Evolutionary conservation across 164 flowering plant genomes (phyloP).

Genomic region (Magnolia kwangsiensis): DNA sequence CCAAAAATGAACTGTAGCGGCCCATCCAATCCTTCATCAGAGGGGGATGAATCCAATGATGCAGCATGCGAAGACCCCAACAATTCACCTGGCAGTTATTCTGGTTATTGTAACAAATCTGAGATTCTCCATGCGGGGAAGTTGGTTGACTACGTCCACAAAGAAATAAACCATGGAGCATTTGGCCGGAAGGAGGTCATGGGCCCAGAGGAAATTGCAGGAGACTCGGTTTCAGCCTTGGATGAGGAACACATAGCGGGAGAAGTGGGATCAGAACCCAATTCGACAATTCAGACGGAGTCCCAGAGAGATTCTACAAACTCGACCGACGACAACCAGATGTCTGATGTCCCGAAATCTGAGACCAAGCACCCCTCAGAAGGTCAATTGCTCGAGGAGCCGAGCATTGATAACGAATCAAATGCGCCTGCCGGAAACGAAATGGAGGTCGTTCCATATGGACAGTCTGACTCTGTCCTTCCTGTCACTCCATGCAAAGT

Average conservation of each 20-base stretch:
- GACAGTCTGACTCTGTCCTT: conserved; percentile 38
- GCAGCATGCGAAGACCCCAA: conserved; percentile 31
- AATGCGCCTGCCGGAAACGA: conserved; percentile 32
- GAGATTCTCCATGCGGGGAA: conserved; percentile 20
- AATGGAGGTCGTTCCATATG: conserved; percentile 40
- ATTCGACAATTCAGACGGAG: conserved; percentile 8
- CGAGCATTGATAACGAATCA: conserved; percentile 40
- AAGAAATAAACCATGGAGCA: conserved; percentile 1
- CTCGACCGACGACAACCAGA: conserved; percentile 13
- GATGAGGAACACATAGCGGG: conserved; percentile 33
- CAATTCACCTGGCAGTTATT: conserved; percentile 28
- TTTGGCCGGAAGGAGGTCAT: neutral
- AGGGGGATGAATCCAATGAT: conserved; percentile 81
- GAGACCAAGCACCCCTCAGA: conserved; percentile 28
- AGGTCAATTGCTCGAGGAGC: conserved; percentile 30
- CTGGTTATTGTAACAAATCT: conserved; percentile 15
- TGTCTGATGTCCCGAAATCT: conserved; percentile 28
- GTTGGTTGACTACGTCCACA: conserved; percentile 15
- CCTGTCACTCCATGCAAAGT: conserved; percentile 75
- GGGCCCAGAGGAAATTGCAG: conserved; percentile 27
- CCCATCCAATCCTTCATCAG: conserved; percentile 88
- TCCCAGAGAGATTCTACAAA: conserved; percentile 19
- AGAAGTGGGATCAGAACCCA: conserved; percentile 16
- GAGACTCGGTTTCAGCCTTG: conserved; percentile 32
- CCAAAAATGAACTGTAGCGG: conserved; percentile 70